Base-by-base conservation (phyloP, 805 yeast species). In the Schizosaccharomyces octosporus region DNA sequence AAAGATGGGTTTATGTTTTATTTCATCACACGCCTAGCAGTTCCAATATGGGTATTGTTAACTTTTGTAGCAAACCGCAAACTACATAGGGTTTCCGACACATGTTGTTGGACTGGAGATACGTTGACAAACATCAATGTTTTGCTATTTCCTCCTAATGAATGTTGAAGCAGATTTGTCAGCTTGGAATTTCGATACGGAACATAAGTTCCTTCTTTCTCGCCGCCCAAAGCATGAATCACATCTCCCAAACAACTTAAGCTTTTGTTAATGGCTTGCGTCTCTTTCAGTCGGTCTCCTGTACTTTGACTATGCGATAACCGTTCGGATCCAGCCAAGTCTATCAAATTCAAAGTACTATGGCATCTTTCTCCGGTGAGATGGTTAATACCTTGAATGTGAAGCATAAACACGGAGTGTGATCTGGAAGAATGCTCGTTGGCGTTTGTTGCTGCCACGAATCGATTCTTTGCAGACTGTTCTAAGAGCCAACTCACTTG, bases 311-410 rank as follows among this genome's bases (percentile, higher is more conserved):
- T 85, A 19, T 79, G 76, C 9, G 82, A 71, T 17, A 89, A 74
- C 62, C 97, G 75, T 72, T 90, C 98, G 0, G 95, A 87, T 1
- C 98, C 98, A 0, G 98, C 98, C 62, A 90, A 74, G 72, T 90
- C 98, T 59, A 93, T 81, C 62, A 90, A 73, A 67, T 90, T 89
- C 62, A 90, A 73, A 1, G 79, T 76, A 11, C 96, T 93, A 17
- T 72, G 66, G 1, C 78, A 70, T 0, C 64, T 63, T 36, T 79
- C 79, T 0, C 79, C 79, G 0, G 84, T 79, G 9, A 67, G 66
- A 1, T 64, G 21, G 67, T 85, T 81, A 2, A 59, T 61, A 0
- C 95, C 94, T 1, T 69, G 62, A 15, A 90, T 72, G 19, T 76
- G 72, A 2, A 93, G 73, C 11, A 80, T 81, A 66, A 86, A 88